Percentiles rank a stretch among this genome's conserved stretches.
phyloP scores from a whole-genome alignment of 129 eudicot species.

The Saposhnikovia divaricata region DNA sequence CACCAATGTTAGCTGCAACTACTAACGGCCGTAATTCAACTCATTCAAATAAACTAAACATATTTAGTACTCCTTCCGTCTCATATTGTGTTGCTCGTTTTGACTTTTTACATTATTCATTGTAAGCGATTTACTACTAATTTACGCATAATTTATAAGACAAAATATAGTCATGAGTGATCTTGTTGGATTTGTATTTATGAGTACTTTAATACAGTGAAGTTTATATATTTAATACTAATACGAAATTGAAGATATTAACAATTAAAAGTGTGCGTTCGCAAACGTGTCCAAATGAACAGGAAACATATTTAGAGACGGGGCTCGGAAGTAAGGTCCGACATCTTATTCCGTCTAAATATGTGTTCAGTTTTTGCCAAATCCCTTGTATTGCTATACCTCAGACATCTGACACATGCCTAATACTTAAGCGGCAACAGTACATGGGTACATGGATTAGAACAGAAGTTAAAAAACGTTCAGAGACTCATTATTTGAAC shows the following conservation, averaged over 20 bases:
- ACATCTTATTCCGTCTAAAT: neutral
- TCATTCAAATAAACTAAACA: neutral
- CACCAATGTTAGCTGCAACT: neutral
- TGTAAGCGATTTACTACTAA: no score
- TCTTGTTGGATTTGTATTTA: no score
- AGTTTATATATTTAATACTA: no score
- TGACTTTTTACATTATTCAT: no score
- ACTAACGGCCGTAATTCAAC: neutral
- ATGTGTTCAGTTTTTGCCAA: neutral
- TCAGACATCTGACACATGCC: neutral
- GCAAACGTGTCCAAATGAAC: no score
- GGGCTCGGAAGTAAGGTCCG: neutral
- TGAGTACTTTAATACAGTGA: no score
- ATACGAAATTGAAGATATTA: no score
- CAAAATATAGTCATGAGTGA: no score
- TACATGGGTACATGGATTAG: neutral
- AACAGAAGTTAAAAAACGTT: neutral
- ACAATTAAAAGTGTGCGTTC: no score
- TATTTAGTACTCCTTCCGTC: neutral
- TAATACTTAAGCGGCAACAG: neutral
- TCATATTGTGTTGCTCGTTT: no score
- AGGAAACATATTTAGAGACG: no score
- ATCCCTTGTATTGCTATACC: neutral
- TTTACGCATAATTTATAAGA: no score
- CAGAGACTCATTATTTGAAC: neutral